These are phyloP conservation scores for Graphiopsis chlorocephala DNA, from an alignment of 2,329 filamentous ascomycete genomes.

Conservation along the genomic window DNA sequence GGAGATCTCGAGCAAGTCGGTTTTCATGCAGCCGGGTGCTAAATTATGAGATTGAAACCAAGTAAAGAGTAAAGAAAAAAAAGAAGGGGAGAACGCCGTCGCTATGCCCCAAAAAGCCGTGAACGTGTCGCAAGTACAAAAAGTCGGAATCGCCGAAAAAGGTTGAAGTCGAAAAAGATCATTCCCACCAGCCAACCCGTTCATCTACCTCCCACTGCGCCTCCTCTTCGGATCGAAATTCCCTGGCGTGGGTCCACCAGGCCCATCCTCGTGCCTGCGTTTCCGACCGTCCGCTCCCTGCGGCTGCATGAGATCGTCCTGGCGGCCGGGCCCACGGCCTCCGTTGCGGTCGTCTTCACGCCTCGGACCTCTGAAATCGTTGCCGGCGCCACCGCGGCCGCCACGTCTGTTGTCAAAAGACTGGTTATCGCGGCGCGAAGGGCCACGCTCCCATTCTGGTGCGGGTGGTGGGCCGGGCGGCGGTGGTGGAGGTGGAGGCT, in stretches of 20 bases:
- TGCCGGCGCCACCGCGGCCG: background rate
- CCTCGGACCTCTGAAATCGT: slow-evolving; percentile 14
- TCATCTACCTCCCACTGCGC: slow-evolving; percentile 10
- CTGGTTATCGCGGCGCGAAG: slow-evolving; percentile 1
- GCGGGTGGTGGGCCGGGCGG: slow-evolving; percentile 1
- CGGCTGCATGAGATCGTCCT: slow-evolving; percentile 21
- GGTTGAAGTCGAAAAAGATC: background rate
- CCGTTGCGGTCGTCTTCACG: slow-evolving; percentile 22
- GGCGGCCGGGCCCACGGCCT: slow-evolving; percentile 19
- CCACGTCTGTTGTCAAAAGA: slow-evolving; percentile 1
- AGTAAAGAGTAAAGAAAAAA: background rate
- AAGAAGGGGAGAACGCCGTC: background rate
- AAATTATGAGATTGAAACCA: background rate
- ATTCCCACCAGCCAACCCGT: background rate
- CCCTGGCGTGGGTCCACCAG: background rate
- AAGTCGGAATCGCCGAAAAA: background rate
- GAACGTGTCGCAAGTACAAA: background rate
- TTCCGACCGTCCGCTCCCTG: slow-evolving; percentile 24
- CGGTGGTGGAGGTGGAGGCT: slow-evolving; percentile 2
- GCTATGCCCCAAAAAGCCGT: background rate
- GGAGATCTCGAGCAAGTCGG: background rate
- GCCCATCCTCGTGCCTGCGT: slow-evolving; percentile 30
- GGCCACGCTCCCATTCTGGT: slow-evolving; percentile 24
- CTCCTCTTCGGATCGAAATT: slow-evolving; percentile 7
- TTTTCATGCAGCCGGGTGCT: background rate